Evolutionary conservation across 306 rosid species (phyloP).

Genomic region (Prunus mume): DNA sequence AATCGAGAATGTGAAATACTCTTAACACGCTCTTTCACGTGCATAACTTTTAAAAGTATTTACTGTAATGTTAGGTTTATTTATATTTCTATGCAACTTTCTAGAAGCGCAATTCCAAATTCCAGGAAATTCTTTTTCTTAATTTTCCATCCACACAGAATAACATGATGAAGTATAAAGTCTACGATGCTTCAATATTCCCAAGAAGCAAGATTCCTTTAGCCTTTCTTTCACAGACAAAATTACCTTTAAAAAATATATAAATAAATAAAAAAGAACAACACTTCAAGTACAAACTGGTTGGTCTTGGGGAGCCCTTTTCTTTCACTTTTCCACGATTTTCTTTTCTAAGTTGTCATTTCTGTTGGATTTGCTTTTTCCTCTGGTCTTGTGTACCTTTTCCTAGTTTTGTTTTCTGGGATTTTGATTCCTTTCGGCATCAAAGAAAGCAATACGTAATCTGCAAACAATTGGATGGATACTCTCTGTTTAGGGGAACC

Average conservation of each 20-base stretch:
- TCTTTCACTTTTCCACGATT: conserved; percentile 32
- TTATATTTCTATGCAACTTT: neutral
- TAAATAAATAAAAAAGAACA: neutral
- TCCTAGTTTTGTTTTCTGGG: conserved; percentile 7
- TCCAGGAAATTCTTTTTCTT: neutral
- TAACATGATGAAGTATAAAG: neutral
- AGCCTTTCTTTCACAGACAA: neutral
- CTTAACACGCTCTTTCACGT: neutral
- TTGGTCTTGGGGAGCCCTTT: conserved; percentile 5
- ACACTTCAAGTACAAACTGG: neutral
- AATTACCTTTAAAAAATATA: neutral
- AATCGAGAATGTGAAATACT: neutral
- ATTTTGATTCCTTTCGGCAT: conserved; percentile 26
- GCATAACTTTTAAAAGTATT: neutral
- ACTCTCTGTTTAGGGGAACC: neutral
- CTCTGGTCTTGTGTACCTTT: conserved; percentile 9
- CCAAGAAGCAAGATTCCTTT: conserved; percentile 15
- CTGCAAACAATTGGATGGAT: neutral
- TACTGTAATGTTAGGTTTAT: neutral
- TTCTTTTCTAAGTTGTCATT: conserved; percentile 8
- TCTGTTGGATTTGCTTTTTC: conserved; percentile 9
- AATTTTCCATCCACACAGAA: neutral
- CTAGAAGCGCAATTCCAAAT: neutral
- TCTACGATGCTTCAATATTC: neutral
- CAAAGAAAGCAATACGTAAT: conserved; percentile 1